These are phyloP conservation scores for Alopecurus myosuroides DNA, from an alignment of 176 grass and related monocot genomes.

Conservation along the genomic window DNA sequence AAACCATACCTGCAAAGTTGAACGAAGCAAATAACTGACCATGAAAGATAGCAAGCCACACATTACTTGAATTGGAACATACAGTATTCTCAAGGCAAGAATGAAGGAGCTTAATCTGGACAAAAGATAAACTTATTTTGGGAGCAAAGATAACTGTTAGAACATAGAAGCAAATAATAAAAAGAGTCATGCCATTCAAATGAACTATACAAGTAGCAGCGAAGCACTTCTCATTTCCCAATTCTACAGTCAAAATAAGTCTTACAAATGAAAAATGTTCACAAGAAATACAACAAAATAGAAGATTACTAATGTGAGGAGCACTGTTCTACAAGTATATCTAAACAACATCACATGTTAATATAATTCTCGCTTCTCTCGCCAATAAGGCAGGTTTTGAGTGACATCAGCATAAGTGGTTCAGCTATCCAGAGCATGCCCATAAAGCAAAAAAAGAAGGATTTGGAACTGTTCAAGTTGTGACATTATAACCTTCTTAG, in stretches of 20 bases:
- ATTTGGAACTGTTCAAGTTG: background rate
- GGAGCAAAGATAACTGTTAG: constrained; percentile 16
- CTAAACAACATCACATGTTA: constrained; percentile 14
- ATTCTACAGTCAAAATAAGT: constrained; percentile 3
- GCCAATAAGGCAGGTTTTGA: background rate
- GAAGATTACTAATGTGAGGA: background rate
- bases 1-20: constrained; percentile 78
- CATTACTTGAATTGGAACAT: background rate
- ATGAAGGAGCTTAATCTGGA: constrained; percentile 6
- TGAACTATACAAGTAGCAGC: background rate
- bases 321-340: background rate
- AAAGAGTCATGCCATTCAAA: background rate
- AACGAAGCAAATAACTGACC: background rate
- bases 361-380: background rate
- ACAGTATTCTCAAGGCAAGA: background rate
- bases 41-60: background rate
- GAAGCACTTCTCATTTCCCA: background rate
- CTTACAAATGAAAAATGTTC: background rate
- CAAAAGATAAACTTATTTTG: background rate
- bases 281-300: background rate
- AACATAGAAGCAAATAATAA: background rate
- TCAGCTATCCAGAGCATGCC: background rate
- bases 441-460: background rate
- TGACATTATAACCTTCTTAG: background rate
- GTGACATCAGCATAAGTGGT: background rate